Evolutionary conservation across 202 grass and related monocot genomes (phyloP).

Genomic region (Panicum virgatum): DNA sequence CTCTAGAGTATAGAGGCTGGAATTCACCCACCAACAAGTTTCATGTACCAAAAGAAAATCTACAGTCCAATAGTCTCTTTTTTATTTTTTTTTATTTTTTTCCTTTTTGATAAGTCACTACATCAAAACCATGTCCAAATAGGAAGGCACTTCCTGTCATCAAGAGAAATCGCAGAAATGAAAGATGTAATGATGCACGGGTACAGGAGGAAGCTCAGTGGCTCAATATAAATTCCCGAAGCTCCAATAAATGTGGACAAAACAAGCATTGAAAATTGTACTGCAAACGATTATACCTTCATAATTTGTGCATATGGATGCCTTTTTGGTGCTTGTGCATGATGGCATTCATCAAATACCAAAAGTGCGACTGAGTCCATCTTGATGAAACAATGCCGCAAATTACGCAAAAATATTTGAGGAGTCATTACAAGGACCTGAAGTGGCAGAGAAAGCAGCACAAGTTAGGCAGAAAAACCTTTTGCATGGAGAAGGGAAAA

Average conservation of each 20-base stretch:
- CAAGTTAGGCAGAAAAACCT: constrained; percentile 22
- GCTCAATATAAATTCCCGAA: neutral
- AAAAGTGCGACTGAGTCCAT: constrained; percentile 77
- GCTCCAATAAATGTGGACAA: constrained; percentile 22
- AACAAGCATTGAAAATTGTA: constrained; percentile 23
- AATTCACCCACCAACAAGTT: constrained; percentile 17
- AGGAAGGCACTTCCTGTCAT: neutral
- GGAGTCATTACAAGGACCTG: constrained; percentile 97
- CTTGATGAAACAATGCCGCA: constrained; percentile 87
- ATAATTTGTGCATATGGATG: constrained; percentile 96
- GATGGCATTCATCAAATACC: constrained; percentile 97
- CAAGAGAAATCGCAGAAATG: neutral
- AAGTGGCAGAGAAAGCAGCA: constrained; percentile 20
- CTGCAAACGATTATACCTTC: constrained; percentile 64
- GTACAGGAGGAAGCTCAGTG: neutral
- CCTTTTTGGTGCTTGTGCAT: constrained; percentile 72
- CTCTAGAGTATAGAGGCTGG: neutral
- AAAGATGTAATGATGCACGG: constrained; percentile 9
- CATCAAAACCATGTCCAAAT: neutral
- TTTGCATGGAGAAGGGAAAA: constrained; percentile 4
- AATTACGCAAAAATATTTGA: constrained; percentile 78
- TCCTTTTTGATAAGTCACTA: neutral
- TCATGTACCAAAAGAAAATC: neutral
- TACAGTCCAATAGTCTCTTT: neutral
- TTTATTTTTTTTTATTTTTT: neutral